Conservation (phyloP, 2,329 filamentous ascomycete species). For the Aspergillus aculeatinus region DNA sequence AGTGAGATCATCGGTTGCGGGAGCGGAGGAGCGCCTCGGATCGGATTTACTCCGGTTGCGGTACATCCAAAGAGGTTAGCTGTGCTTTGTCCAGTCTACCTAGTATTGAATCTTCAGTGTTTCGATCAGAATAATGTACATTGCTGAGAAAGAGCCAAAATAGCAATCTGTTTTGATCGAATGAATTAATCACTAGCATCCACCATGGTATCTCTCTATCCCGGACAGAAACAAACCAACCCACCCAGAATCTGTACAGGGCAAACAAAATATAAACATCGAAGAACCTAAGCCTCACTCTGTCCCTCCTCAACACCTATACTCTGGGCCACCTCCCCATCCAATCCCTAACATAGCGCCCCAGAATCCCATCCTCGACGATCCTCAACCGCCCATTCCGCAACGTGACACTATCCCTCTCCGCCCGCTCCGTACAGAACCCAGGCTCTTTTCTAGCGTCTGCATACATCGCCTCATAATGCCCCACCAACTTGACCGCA, state of each 20-base stretch:
- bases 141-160: too few species aligned
- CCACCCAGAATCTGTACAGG: too few species aligned
- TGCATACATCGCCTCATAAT: slow-evolving; percentile 31
- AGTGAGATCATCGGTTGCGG: neutral
- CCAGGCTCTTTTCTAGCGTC: slow-evolving; percentile 3
- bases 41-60: neutral
- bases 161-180: too few species aligned
- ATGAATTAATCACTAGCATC: too few species aligned
- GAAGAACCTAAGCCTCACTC: neutral
- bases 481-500: slow-evolving; percentile 32
- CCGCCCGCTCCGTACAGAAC: slow-evolving; percentile 30
- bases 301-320: neutral
- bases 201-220: too few species aligned
- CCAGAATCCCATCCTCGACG: slow-evolving; percentile 33
- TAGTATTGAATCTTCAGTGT: too few species aligned
- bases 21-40: neutral
- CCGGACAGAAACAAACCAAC: too few species aligned
- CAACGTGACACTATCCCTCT: slow-evolving; percentile 30
- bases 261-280: neutral
- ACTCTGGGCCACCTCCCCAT: slow-evolving; percentile 24
- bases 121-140: too few species aligned
- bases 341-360: slow-evolving; percentile 32
- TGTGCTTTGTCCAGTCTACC: too few species aligned
- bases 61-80: too few species aligned
- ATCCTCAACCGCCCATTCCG: slow-evolving; percentile 27